Conservation (phyloP, 768 basidiomycete species). For the Xerocomus brunneocitrinus region DNA sequence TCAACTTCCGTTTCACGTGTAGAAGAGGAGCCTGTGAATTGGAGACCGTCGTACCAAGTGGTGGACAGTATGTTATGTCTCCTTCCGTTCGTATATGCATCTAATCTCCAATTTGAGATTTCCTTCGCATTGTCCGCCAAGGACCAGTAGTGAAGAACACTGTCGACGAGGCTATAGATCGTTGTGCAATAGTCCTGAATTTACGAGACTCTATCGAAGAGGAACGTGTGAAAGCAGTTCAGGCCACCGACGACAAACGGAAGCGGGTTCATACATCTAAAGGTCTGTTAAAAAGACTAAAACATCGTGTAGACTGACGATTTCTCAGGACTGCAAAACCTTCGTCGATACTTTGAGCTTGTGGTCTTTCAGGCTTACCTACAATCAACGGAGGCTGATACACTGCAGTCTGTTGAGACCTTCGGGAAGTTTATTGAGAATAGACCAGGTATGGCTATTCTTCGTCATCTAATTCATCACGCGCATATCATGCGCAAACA, state of each 20-base stretch:
- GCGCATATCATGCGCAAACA: conserved; percentile 22
- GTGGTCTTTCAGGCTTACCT: conserved; percentile 90
- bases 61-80: conserved; percentile 71
- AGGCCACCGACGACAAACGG: conserved; percentile 66
- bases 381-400: conserved; percentile 76
- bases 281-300: conserved; percentile 41
- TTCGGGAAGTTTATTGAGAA: conserved; percentile 82
- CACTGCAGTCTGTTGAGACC: conserved; percentile 64
- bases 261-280: conserved; percentile 64
- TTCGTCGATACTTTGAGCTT: conserved; percentile 81
- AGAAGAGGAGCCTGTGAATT: conserved; percentile 28
- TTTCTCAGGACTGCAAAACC: conserved; percentile 63
- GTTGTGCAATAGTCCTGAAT: conserved; percentile 78
- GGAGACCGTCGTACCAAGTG: conserved; percentile 71
- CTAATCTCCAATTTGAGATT: conserved; percentile 41
- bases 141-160: conserved; percentile 80
- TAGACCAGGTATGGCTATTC: conserved; percentile 60
- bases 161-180: conserved; percentile 87
- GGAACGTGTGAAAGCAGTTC: conserved; percentile 69
- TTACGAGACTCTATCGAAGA: conserved; percentile 88
- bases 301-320: conserved; percentile 4
- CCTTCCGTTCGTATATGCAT: neutral
- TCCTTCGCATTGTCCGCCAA: conserved; percentile 80
- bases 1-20: conserved; percentile 32
- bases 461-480: neutral